These are phyloP conservation scores for Smithsoniella earleae DNA, from an alignment of 163 green algal genomes.

Conservation along the genomic window DNA sequence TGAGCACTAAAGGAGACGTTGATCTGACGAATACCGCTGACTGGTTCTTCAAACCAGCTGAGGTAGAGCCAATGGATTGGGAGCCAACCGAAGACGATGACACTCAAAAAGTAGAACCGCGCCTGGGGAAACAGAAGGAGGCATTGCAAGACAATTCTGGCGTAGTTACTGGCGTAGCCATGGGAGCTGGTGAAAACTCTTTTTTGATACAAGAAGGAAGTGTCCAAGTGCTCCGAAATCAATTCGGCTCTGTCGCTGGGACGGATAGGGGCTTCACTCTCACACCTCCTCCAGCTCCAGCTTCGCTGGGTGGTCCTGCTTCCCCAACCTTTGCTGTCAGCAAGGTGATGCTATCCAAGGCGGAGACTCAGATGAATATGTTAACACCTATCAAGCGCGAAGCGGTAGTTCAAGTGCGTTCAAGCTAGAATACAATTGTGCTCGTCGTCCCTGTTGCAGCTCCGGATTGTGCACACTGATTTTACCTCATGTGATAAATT, in stretches of 20 bases:
- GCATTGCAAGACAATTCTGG: constrained; percentile 39
- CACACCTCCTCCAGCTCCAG: constrained; percentile 32
- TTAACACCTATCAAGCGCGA: constrained; percentile 52
- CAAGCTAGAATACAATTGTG: too few species aligned
- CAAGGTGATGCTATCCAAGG: constrained; percentile 59
- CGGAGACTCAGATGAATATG: constrained; percentile 76
- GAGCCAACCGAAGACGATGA: constrained; percentile 35
- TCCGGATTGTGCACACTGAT: constrained; percentile 39
- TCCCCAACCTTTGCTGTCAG: constrained; percentile 40
- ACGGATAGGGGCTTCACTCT: constrained; percentile 45
- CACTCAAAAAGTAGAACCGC: constrained; percentile 17
- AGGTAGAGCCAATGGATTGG: constrained; percentile 36
- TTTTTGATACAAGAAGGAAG: constrained; percentile 65
- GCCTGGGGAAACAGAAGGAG: constrained; percentile 27
- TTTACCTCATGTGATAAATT: too few species aligned
- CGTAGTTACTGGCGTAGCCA: constrained; percentile 46
- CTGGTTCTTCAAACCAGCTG: constrained; percentile 33
- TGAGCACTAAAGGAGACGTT: constrained; percentile 21
- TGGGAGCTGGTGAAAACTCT: constrained; percentile 62
- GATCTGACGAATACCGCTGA: constrained; percentile 10
- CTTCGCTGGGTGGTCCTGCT: background rate
- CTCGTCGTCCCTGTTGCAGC: background rate
- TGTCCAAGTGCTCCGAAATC: constrained; percentile 81
- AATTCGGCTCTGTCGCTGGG: constrained; percentile 60
- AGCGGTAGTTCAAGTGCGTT: constrained; percentile 48